phyloP scores from a whole-genome alignment of 2,329 filamentous ascomycete genomes.

The Phoma sp. region DNA sequence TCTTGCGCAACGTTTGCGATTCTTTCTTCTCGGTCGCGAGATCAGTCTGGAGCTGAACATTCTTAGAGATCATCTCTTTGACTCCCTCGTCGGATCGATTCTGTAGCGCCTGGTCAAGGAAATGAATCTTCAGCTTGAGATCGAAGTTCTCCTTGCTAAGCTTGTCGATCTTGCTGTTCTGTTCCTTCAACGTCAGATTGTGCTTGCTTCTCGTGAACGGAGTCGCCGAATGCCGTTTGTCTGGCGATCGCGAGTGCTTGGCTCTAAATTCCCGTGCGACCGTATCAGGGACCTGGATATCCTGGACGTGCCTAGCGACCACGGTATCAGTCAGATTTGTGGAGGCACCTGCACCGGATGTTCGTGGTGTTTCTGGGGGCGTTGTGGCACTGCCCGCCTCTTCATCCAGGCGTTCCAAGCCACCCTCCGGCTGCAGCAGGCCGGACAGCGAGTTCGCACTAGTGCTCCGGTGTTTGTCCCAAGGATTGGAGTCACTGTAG shows the following conservation, averaged over 20 bases:
- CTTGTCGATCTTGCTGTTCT: slow-evolving; percentile 95
- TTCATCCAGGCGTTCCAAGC: slow-evolving; percentile 65
- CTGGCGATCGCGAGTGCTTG: slow-evolving; percentile 70
- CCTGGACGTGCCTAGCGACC: slow-evolving; percentile 84
- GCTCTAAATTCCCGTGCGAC: slow-evolving; percentile 85
- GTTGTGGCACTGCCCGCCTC: slow-evolving; percentile 58
- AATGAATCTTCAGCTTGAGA: slow-evolving; percentile 96
- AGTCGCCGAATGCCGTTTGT: slow-evolving; percentile 57
- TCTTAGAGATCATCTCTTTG: slow-evolving; percentile 97
- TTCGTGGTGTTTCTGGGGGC: slow-evolving; percentile 73
- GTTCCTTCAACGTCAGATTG: slow-evolving; percentile 87
- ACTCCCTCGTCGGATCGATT: slow-evolving; percentile 94
- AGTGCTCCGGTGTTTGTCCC: slow-evolving; percentile 52
- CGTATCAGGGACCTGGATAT: slow-evolving; percentile 89
- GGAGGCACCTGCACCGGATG: slow-evolving; percentile 55
- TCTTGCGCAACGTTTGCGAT: slow-evolving; percentile 80
- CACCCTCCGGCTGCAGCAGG: slow-evolving; percentile 51
- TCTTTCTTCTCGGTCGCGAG: slow-evolving; percentile 89
- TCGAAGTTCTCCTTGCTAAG: slow-evolving; percentile 98
- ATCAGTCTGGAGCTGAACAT: slow-evolving; percentile 91
- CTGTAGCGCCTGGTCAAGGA: slow-evolving; percentile 89
- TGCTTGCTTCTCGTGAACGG: slow-evolving; percentile 49
- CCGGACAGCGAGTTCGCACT: slow-evolving; percentile 46
- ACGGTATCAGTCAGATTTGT: slow-evolving; percentile 81
- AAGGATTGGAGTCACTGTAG: slow-evolving; percentile 54